These are phyloP conservation scores for Scenedesmus sp. DNA, from an alignment of 163 green algal species.

Conservation along the genomic window DNA sequence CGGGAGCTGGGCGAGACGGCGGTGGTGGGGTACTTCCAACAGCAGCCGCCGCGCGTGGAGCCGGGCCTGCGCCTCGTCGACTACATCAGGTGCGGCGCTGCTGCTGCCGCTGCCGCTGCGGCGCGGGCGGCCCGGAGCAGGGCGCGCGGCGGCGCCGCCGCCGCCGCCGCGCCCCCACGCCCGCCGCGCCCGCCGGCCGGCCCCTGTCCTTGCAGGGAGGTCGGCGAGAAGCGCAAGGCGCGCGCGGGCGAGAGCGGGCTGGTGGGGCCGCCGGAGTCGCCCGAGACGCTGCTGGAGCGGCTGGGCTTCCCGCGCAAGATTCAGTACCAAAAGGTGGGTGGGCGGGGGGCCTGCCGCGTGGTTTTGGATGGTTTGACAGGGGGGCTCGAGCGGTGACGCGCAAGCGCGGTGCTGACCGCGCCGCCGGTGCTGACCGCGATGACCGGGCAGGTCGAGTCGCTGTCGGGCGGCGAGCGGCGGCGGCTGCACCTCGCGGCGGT, in stretches of 20 bases:
- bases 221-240: slow-evolving; percentile 62
- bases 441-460: slow-evolving; percentile 40
- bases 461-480: slow-evolving; percentile 81
- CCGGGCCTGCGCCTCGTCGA: slow-evolving; percentile 72
- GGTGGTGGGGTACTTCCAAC: slow-evolving; percentile 82
- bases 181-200: no score
- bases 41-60: slow-evolving; percentile 70
- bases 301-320: slow-evolving; percentile 56
- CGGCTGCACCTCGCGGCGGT: slow-evolving; percentile 83
- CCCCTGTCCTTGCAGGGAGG: slow-evolving; percentile 52
- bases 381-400: not conserved
- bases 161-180: no score
- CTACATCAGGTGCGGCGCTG: slow-evolving; percentile 64
- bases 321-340: slow-evolving; percentile 67
- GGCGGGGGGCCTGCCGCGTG: not conserved
- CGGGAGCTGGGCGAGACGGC: slow-evolving; percentile 72
- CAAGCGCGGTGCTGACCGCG: not conserved
- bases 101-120: not conserved
- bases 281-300: slow-evolving; percentile 59
- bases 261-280: not conserved
- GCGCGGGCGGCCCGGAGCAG: no score
- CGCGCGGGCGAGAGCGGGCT: not conserved
- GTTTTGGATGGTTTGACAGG: not conserved
- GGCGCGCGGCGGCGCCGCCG: no score
- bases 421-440: not conserved